These are phyloP conservation scores for Hansenula sp. DNA, from an alignment of 1,139 yeast species.

Conservation along the genomic window DNA sequence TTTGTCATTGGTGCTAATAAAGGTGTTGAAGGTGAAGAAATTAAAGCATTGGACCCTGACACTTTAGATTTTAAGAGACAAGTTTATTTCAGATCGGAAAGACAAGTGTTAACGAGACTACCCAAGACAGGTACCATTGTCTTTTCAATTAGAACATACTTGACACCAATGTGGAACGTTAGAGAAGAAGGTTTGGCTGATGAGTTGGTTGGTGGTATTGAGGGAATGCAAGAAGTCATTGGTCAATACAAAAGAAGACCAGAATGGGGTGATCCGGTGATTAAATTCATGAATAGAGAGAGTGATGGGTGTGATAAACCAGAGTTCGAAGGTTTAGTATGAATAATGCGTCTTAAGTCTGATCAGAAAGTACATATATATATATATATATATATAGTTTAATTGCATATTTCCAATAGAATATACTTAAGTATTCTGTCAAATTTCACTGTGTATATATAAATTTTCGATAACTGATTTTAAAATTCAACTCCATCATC, in stretches of 20 bases:
- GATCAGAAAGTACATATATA: no score
- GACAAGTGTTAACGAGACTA: conserved; percentile 65
- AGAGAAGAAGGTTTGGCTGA: conserved; percentile 46
- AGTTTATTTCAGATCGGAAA: conserved; percentile 53
- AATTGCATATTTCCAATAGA: not conserved
- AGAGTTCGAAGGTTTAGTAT: conserved; percentile 11
- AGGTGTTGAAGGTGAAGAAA: conserved; percentile 35
- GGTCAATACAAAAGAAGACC: conserved; percentile 57
- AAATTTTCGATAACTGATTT: no score
- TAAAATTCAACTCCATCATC: not conserved
- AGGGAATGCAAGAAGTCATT: conserved; percentile 51
- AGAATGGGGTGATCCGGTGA: conserved; percentile 66
- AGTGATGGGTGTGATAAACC: conserved; percentile 23
- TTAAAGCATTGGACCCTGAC: conserved; percentile 23
- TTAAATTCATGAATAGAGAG: conserved; percentile 35
- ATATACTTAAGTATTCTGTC: not conserved
- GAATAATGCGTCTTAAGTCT: no score
- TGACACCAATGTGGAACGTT: conserved; percentile 54
- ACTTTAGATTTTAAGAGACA: conserved; percentile 46
- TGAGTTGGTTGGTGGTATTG: conserved; percentile 55
- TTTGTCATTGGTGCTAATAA: conserved; percentile 40
- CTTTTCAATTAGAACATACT: conserved; percentile 64
- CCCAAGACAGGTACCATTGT: conserved; percentile 58
- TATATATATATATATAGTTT: not conserved
- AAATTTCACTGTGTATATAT: not conserved